Conservation (phyloP, 2,329 filamentous ascomycete genomes). For the Beauveria medogensis region DNA sequence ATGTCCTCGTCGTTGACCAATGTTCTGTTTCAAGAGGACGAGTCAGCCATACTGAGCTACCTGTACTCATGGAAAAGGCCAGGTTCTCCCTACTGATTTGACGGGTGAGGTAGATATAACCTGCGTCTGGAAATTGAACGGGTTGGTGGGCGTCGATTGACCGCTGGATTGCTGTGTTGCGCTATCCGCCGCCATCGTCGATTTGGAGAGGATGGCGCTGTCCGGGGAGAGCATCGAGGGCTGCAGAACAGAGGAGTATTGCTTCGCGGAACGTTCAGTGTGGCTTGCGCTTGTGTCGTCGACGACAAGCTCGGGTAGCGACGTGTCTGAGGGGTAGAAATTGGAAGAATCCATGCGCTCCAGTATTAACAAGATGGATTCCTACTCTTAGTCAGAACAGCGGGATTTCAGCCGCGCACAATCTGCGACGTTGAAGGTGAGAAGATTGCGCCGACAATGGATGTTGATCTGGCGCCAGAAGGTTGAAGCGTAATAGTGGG, state of each 20-base stretch:
- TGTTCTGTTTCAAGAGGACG: conserved; percentile 48
- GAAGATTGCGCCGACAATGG: not conserved
- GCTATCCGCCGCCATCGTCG: conserved; percentile 20
- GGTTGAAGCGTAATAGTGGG: not conserved
- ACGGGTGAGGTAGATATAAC: conserved; percentile 66
- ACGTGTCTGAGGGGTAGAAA: not conserved
- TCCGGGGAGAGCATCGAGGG: conserved; percentile 4
- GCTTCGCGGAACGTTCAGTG: not conserved
- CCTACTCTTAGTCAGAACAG: not conserved
- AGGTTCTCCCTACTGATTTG: conserved; percentile 55
- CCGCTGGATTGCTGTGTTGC: conserved; percentile 12
- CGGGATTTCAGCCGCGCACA: not conserved
- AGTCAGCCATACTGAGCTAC: not conserved
- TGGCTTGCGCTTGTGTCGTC: conserved; percentile 1
- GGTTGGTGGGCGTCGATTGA: conserved; percentile 44
- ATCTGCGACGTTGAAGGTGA: not conserved
- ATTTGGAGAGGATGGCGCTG: conserved; percentile 9
- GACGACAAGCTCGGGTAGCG: conserved; percentile 16
- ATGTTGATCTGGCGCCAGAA: not conserved
- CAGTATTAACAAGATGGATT: not conserved
- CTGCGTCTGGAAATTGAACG: conserved; percentile 92
- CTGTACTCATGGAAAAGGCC: not conserved
- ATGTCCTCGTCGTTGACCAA: conserved; percentile 87
- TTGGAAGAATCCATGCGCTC: conserved; percentile 2
- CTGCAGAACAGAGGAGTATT: not conserved